A percentile compares a stretch with the other conserved stretches of the same genome.
Evolutionary conservation across 1,284 basidiomycete genomes (phyloP).

Genomic region (Ustilago tritici): DNA sequence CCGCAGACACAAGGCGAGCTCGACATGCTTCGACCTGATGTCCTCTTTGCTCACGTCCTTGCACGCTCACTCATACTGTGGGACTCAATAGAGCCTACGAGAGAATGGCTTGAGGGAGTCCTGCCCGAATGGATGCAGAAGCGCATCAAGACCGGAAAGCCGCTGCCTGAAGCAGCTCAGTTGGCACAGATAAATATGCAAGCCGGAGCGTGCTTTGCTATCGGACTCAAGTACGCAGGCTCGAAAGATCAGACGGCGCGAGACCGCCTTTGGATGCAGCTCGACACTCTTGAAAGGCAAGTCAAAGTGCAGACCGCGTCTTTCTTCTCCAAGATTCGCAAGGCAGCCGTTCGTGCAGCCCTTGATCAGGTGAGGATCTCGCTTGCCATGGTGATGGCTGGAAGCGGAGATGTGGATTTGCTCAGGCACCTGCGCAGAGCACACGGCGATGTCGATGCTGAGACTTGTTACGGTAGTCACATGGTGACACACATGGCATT

Average conservation of each 20-base stretch:
- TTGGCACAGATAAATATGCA: constrained; percentile 62
- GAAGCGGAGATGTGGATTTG: constrained; percentile 91
- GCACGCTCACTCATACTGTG: constrained; percentile 87
- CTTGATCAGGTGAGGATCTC: constrained; percentile 87
- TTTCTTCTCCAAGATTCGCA: constrained; percentile 56
- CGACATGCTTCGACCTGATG: constrained; percentile 87
- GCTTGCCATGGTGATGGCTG: constrained; percentile 91
- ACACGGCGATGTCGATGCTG: constrained; percentile 82
- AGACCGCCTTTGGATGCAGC: constrained; percentile 81
- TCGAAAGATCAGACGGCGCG: constrained; percentile 76
- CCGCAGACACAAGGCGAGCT: constrained; percentile 83
- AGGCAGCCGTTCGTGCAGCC: constrained; percentile 88
- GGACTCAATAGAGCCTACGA: constrained; percentile 79
- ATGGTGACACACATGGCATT: constrained; percentile 91
- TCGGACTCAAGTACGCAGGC: constrained; percentile 93
- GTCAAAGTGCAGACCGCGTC: constrained; percentile 70
- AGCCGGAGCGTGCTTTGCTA: constrained; percentile 88
- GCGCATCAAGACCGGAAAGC: constrained; percentile 71
- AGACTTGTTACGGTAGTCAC: constrained; percentile 82
- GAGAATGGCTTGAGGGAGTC: constrained; percentile 82
- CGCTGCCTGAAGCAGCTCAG: constrained; percentile 45
- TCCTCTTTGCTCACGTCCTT: constrained; percentile 84
- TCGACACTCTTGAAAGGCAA: constrained; percentile 76
- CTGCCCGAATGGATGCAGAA: constrained; percentile 78
- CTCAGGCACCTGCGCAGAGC: constrained; percentile 87